Evolutionary conservation across 306 rosid genomes (phyloP), one percentile per base, ranked within the genome.

Genomic region (Cyamopsis tetragonoloba): DNA sequence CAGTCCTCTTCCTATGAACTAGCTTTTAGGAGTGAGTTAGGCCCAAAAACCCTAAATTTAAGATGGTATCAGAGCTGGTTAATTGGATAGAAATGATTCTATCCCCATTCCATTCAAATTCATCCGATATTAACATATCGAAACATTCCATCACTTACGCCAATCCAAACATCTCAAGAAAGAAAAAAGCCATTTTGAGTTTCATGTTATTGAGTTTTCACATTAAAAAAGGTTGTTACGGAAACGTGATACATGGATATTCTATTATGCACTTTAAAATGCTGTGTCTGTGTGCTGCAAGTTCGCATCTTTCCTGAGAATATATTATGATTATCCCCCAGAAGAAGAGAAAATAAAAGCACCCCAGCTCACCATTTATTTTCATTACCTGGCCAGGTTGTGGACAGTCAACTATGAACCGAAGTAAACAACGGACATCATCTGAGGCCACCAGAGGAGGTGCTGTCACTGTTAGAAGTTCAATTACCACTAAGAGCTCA

Each of bases 371-470:
- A 50, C 73, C 56, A 50, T n/a, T n/a, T n/a, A n/a, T n/a, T n/a
- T n/a, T n/a, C 44, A 12, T n/a, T 74, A 93, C 98, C 95, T 93
- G 98, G 82, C 83, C 87, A 56, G 91, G 96, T 69, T 93, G 98
- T 42, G 95, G 97, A 70, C 96, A 83, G 79, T 93, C 97, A 72
- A 89, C 91, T 83, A 89, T 68, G 81, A 93, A 93, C 34, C 98
- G 86, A 63, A 93, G 97, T 53, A 93, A 83, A 77, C 96, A 67
- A 19, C 91, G 95, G 27, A 93, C 76, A 65, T 93, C 98, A 60
- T 86, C 81, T 0, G 88, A 83, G 77, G 89, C 93, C 75, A 83
- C 35, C 4, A 74, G 61, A 75, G 97, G 88, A 64, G 97, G 85
- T 64, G 95, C 97, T 62, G 88, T 97, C 74, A 84, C 87, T 18